A percentile compares a stretch with the other conserved stretches of the same genome.
Evolutionary conservation across 2,329 filamentous ascomycete species (phyloP).

Genomic region (Periconia sp.): DNA sequence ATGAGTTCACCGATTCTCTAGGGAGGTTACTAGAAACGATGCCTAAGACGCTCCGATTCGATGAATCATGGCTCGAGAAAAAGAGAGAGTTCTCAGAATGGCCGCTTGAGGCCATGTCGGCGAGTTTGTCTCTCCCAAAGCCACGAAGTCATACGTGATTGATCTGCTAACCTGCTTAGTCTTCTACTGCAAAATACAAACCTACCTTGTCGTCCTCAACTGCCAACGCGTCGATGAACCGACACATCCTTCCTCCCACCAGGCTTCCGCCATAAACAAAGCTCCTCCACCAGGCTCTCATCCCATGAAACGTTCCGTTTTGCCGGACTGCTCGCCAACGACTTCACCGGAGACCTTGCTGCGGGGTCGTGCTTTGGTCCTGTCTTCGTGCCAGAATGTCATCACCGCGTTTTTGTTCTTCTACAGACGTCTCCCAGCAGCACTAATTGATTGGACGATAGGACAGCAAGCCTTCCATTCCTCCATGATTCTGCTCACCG

Average conservation of each 20-base stretch:
- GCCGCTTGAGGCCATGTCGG: conserved; percentile 54
- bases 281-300: conserved; percentile 15
- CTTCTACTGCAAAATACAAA: conserved; percentile 56
- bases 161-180: conserved; percentile 36
- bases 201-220: conserved; percentile 56
- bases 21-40: conserved; percentile 53
- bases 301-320: conserved; percentile 16
- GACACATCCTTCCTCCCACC: conserved; percentile 2
- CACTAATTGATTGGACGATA: conserved; percentile 56
- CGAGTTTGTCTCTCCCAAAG: conserved; percentile 41
- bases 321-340: conserved; percentile 19
- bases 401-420: conserved; percentile 56
- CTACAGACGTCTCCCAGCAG: conserved; percentile 49
- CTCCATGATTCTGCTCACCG: conserved; percentile 56
- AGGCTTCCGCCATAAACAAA: conserved; percentile 1
- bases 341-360: conserved; percentile 24
- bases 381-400: conserved; percentile 50
- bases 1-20: conserved; percentile 55
- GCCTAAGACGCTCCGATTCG: conserved; percentile 55
- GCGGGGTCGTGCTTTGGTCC: conserved; percentile 49
- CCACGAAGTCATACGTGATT: no score
- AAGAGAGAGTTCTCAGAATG: conserved; percentile 52
- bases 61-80: conserved; percentile 51
- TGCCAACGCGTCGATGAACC: conserved; percentile 48
- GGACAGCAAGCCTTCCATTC: conserved; percentile 59